Evolutionary conservation across 2,329 filamentous ascomycete genomes (phyloP), one percentile per base, ranked within the genome.

Genomic region (Fusarium irregulare): DNA sequence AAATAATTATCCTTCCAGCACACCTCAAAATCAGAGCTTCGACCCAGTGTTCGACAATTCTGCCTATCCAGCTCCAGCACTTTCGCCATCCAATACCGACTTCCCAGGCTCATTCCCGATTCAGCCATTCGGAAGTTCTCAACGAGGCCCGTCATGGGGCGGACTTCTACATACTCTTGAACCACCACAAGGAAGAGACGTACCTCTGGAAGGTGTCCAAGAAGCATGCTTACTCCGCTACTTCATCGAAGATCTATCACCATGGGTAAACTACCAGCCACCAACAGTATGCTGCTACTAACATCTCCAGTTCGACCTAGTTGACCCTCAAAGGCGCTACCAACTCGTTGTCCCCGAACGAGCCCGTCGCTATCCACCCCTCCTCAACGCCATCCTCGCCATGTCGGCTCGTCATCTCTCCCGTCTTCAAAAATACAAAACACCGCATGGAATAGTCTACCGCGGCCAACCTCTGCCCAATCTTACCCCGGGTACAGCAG

Each of bases 201-300:
- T 48, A 3, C 49, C 57, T 0, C 21, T 68, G 0, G 45, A 63
- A 0, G 53, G 57, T 0, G 57, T 74, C 0, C 72, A 74, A 21
- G 72, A 74, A 47, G 72, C 72, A 0, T 74, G 68, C 7, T 56
- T 74, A 0, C n/a, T 74, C 0, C 57, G 72, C 3, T 74, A 74
- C 12, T 74, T 70, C 1, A 62, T 74, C 3, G 66, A 71, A 4
- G 63, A 73, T 9, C 6, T 74, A 0, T 67, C 72, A 0, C 67
- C 72, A 1, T 74, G 71, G 72, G 72, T 74, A 46, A 3, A 1
- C 7, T 4, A 4, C 16, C 4, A 2, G 21, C n/a, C n/a, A n/a
- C n/a, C n/a, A n/a, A n/a, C n/a, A n/a, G n/a, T n/a, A n/a, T n/a
- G n/a, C n/a, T n/a, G n/a, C n/a, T n/a, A n/a, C 20, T 57, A 4